Conservation (phyloP, 2,329 filamentous ascomycete species). For the Fusarium xyrophilum region DNA sequence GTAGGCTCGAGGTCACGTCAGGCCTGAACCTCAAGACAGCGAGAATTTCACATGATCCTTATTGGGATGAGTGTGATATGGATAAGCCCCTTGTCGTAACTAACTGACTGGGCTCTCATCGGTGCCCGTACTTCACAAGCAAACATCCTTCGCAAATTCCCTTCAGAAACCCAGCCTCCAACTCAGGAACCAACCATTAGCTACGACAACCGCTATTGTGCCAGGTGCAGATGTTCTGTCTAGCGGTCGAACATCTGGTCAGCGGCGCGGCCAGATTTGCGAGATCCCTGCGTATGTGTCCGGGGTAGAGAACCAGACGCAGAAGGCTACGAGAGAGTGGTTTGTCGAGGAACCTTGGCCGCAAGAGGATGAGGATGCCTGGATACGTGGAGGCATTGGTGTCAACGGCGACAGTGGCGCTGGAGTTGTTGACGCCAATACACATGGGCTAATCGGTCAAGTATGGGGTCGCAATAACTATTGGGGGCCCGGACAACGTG, state of each 20-base stretch:
- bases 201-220: slow-evolving; percentile 41
- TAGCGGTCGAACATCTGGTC: slow-evolving; percentile 54
- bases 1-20: slow-evolving; percentile 50
- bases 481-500: slow-evolving; percentile 50
- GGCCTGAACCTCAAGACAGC: slow-evolving; percentile 53
- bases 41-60: slow-evolving; percentile 52
- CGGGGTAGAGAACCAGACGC: slow-evolving; percentile 50
- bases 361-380: slow-evolving; percentile 51
- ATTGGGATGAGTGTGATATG: slow-evolving; percentile 52
- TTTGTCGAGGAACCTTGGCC: slow-evolving; percentile 52
- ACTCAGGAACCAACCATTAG: slow-evolving; percentile 47
- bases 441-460: slow-evolving; percentile 50
- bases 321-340: slow-evolving; percentile 54
- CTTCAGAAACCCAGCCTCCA: slow-evolving; percentile 44
- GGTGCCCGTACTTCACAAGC: slow-evolving; percentile 46
- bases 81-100: slow-evolving; percentile 53
- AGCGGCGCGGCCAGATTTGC: slow-evolving; percentile 52
- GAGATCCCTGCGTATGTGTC: slow-evolving; percentile 54
- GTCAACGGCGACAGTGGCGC: slow-evolving; percentile 55
- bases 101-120: slow-evolving; percentile 55
- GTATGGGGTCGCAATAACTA: slow-evolving; percentile 55
- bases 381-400: slow-evolving; percentile 56
- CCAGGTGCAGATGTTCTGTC: slow-evolving; percentile 50
- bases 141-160: slow-evolving; percentile 53
- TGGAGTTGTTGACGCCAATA: slow-evolving; percentile 52